A percentile compares a stretch with the other conserved stretches of the same genome.
Conservation (phyloP, 306 rosid genomes). For the Glycine latifolia region DNA sequence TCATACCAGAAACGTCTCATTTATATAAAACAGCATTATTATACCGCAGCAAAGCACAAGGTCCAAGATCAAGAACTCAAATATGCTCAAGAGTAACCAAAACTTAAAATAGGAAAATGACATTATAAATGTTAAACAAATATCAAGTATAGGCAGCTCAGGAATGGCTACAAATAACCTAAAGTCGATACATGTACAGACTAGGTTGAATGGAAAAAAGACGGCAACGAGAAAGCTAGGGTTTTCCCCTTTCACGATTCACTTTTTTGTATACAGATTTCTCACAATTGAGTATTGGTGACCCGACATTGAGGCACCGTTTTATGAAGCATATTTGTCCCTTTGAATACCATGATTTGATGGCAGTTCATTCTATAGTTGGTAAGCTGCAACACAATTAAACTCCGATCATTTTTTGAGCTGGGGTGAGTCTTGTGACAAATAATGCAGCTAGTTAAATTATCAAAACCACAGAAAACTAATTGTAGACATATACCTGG, state of each 20-base stretch:
- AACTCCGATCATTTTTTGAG: constrained; percentile 20
- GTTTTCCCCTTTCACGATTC: constrained; percentile 45
- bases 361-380: constrained; percentile 74
- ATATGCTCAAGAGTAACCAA: neutral
- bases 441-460: constrained; percentile 17
- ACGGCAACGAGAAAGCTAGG: constrained; percentile 29
- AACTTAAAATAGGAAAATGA: constrained; percentile 23
- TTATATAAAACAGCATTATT: constrained; percentile 10
- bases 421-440: constrained; percentile 4
- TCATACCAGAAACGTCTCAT: constrained; percentile 4
- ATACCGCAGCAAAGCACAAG: constrained; percentile 13
- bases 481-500: constrained; percentile 59
- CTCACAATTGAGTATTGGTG: constrained; percentile 45
- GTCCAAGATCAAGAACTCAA: constrained; percentile 36
- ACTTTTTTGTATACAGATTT: constrained; percentile 20
- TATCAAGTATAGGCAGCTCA: constrained; percentile 21
- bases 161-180: constrained; percentile 42
- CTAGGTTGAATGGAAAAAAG: neutral
- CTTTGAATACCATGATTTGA: constrained; percentile 88
- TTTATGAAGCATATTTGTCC: constrained; percentile 92
- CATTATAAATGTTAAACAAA: constrained; percentile 39
- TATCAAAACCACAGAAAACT: constrained; percentile 26
- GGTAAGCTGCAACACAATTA: constrained; percentile 66
- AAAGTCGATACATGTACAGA: constrained; percentile 34
- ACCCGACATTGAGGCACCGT: constrained; percentile 71